These are phyloP conservation scores for Ganoderma sinense DNA, from an alignment of 1,284 basidiomycete species.

Conservation along the genomic window DNA sequence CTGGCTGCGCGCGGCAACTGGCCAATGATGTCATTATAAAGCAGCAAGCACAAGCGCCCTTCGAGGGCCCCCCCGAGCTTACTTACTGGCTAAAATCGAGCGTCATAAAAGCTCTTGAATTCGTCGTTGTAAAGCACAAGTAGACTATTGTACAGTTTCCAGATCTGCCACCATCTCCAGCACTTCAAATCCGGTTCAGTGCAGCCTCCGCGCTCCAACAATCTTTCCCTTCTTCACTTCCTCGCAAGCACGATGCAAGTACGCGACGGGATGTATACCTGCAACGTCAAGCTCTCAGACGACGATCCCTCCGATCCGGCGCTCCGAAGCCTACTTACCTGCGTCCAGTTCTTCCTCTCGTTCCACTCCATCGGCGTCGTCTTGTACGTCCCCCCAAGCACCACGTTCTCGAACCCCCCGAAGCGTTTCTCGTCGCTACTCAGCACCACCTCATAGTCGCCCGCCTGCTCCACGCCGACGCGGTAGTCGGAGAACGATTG, in stretches of 20 bases:
- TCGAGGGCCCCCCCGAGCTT: neutral
- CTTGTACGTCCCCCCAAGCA: constrained; percentile 70
- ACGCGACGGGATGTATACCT: constrained; percentile 85
- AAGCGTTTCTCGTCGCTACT: constrained; percentile 88
- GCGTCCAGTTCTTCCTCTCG: constrained; percentile 86
- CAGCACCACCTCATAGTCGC: constrained; percentile 87
- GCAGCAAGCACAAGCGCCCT: neutral
- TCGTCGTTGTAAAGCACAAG: neutral
- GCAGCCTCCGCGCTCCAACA: neutral
- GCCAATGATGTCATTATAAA: neutral
- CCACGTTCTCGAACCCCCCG: constrained; percentile 89
- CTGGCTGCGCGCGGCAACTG: no score
- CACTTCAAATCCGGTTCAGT: neutral
- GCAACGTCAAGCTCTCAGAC: constrained; percentile 24
- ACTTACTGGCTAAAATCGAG: no score
- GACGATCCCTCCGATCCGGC: neutral
- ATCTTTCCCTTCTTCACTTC: constrained; percentile 19
- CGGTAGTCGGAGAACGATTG: constrained; percentile 94
- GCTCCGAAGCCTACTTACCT: constrained; percentile 58
- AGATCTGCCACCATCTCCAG: neutral
- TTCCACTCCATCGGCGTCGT: constrained; percentile 95
- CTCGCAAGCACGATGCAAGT: constrained; percentile 79
- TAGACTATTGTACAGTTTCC: neutral
- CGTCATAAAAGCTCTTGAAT: neutral
- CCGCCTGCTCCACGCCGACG: constrained; percentile 86